Evolutionary conservation across 495 filamentous ascomycete genomes (phyloP).

Genomic region (Hypoxylon perforatum): DNA sequence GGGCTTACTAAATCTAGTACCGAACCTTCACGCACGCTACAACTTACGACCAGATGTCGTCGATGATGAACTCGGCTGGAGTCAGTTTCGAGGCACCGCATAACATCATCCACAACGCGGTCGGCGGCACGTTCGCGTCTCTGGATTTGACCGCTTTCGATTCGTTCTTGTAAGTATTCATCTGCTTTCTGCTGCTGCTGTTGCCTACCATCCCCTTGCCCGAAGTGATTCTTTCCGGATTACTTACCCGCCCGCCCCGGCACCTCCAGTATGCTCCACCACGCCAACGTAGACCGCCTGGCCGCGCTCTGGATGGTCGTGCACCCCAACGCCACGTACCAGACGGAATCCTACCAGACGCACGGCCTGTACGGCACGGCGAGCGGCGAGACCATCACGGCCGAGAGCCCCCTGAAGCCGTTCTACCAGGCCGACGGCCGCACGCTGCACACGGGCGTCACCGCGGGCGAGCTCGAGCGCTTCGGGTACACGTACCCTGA

Average conservation of each 20-base stretch:
- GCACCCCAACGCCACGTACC: slow-evolving; percentile 44
- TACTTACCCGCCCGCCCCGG: too few species aligned
- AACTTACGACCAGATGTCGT: slow-evolving; percentile 50
- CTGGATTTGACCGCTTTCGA: slow-evolving; percentile 51
- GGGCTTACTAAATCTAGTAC: slow-evolving; percentile 43
- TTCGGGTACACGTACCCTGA: slow-evolving; percentile 64
- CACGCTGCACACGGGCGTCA: slow-evolving; percentile 54
- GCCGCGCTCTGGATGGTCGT: slow-evolving; percentile 57
- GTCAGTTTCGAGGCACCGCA: slow-evolving; percentile 53
- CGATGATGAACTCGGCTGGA: slow-evolving; percentile 36
- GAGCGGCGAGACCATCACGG: slow-evolving; percentile 43
- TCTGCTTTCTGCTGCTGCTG: neutral
- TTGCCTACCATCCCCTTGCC: neutral
- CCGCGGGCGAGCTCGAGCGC: slow-evolving; percentile 37
- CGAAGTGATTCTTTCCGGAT: neutral
- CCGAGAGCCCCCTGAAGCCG: slow-evolving; percentile 56
- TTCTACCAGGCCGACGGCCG: slow-evolving; percentile 50
- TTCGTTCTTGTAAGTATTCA: slow-evolving; percentile 49
- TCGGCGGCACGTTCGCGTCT: slow-evolving; percentile 46
- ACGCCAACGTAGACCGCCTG: slow-evolving; percentile 62
- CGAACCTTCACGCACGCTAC: slow-evolving; percentile 47
- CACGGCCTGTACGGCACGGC: slow-evolving; percentile 49
- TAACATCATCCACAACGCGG: slow-evolving; percentile 47
- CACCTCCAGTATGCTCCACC: slow-evolving; percentile 50
- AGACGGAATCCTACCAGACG: slow-evolving; percentile 30